These are phyloP conservation scores for Corynespora cassiicola DNA, from an alignment of 2,329 filamentous ascomycete species.

Conservation along the genomic window DNA sequence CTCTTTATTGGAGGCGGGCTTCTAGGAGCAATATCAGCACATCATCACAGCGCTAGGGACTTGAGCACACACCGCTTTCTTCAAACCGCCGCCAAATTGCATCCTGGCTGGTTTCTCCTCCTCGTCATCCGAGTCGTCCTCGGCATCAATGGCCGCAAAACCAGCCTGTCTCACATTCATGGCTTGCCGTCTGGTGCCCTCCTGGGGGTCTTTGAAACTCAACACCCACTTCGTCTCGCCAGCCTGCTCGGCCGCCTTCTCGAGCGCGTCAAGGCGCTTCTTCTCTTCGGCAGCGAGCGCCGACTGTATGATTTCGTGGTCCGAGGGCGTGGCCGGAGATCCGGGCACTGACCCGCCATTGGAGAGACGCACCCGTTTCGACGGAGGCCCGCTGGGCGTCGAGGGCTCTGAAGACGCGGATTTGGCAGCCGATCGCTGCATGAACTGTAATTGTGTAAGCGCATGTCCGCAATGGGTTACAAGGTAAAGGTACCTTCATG, in stretches of 20 bases:
- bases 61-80: slow-evolving; percentile 30
- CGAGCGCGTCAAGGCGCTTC: slow-evolving; percentile 64
- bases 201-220: slow-evolving; percentile 58
- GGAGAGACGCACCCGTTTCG: slow-evolving; percentile 70
- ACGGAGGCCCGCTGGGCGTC: slow-evolving; percentile 58
- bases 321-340: slow-evolving; percentile 48
- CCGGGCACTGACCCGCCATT: slow-evolving; percentile 42
- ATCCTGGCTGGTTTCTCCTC: slow-evolving; percentile 46
- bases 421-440: slow-evolving; percentile 83
- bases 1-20: slow-evolving; percentile 22
- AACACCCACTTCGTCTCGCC: slow-evolving; percentile 81
- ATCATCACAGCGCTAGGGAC: background rate
- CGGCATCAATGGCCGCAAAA: slow-evolving; percentile 59
- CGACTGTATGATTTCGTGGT: slow-evolving; percentile 67
- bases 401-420: slow-evolving; percentile 55
- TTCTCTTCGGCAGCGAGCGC: slow-evolving; percentile 72
- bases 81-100: slow-evolving; percentile 60
- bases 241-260: slow-evolving; percentile 66
- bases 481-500: slow-evolving; percentile 70
- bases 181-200: slow-evolving; percentile 45
- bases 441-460: slow-evolving; percentile 64
- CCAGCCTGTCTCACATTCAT: slow-evolving; percentile 66
- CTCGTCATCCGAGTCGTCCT: slow-evolving; percentile 42
- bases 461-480: slow-evolving; percentile 3
- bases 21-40: slow-evolving; percentile 28